Conservation (phyloP, 352 stramenopile species). For the Aphanomyces stellatus region DNA sequence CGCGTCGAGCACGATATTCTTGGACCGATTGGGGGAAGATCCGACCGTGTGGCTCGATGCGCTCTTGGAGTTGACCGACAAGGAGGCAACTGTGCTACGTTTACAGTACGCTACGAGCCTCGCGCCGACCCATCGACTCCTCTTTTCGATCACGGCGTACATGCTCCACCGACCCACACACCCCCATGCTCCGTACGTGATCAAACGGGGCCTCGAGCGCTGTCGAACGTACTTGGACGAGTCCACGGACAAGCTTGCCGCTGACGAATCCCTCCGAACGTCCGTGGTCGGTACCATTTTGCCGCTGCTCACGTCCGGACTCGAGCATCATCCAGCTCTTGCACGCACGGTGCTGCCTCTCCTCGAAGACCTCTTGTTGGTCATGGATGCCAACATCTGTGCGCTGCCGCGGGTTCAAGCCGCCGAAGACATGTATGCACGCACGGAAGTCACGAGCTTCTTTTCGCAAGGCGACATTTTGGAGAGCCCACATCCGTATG, state of each 20-base stretch:
- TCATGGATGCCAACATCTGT: constrained; percentile 22
- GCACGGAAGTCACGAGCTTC: constrained; percentile 5
- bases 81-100: not conserved
- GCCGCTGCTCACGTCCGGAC: constrained; percentile 35
- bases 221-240: not conserved
- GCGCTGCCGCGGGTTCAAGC: constrained; percentile 2
- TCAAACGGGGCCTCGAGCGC: not conserved
- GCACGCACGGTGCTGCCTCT: constrained; percentile 22
- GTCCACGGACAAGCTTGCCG: not conserved
- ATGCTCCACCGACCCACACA: not conserved
- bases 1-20: not conserved
- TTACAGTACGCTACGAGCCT: not conserved
- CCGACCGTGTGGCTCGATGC: not conserved
- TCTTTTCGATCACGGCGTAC: constrained; percentile 10
- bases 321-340: constrained; percentile 30
- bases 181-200: not conserved
- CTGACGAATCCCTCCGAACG: too few species aligned
- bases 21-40: not conserved
- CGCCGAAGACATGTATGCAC: not conserved
- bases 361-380: constrained; percentile 29
- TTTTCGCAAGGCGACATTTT: constrained; percentile 43
- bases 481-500: constrained; percentile 64
- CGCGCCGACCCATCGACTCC: not conserved
- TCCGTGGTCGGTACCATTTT: constrained; percentile 40
- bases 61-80: not conserved